Evolutionary conservation across 2,329 filamentous ascomycete genomes (phyloP).

Genomic region (Aspergillus eucalypticola): DNA sequence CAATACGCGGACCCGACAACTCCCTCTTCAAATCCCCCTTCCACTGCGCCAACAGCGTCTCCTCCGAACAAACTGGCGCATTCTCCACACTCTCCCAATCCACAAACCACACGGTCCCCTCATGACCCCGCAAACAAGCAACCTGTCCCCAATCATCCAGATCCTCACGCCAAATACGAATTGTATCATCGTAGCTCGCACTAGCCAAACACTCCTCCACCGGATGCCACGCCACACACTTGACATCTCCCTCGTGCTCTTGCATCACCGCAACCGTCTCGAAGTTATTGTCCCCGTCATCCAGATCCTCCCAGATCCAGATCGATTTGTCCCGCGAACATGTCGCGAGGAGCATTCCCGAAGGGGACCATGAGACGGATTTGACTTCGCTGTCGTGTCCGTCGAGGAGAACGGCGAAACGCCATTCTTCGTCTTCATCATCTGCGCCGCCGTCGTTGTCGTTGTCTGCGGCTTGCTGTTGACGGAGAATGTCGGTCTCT

Average conservation of each 20-base stretch:
- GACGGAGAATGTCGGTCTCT: conserved; percentile 11
- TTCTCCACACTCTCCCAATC: conserved; percentile 59
- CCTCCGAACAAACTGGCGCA: not conserved
- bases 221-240: conserved; percentile 89
- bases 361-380: conserved; percentile 61
- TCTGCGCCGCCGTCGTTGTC: conserved; percentile 52
- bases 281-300: conserved; percentile 85
- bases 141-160: conserved; percentile 93
- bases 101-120: conserved; percentile 85
- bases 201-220: conserved; percentile 78
- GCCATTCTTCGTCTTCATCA: conserved; percentile 79
- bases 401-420: conserved; percentile 87
- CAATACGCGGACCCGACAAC: conserved; percentile 57
- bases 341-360: conserved; percentile 82
- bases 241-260: conserved; percentile 94
- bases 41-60: conserved; percentile 24
- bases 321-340: conserved; percentile 91
- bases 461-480: conserved; percentile 11
- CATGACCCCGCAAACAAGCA: conserved; percentile 75
- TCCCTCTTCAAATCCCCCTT: conserved; percentile 26
- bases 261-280: conserved; percentile 93
- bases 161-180: conserved; percentile 87
- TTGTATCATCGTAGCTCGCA: conserved; percentile 91
- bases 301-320: conserved; percentile 97
- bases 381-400: conserved; percentile 97